A percentile compares a stretch with the other conserved stretches of the same genome.
These are phyloP conservation scores for Obba rivulosa DNA, from an alignment of 768 basidiomycete genomes.

Conservation along the genomic window DNA sequence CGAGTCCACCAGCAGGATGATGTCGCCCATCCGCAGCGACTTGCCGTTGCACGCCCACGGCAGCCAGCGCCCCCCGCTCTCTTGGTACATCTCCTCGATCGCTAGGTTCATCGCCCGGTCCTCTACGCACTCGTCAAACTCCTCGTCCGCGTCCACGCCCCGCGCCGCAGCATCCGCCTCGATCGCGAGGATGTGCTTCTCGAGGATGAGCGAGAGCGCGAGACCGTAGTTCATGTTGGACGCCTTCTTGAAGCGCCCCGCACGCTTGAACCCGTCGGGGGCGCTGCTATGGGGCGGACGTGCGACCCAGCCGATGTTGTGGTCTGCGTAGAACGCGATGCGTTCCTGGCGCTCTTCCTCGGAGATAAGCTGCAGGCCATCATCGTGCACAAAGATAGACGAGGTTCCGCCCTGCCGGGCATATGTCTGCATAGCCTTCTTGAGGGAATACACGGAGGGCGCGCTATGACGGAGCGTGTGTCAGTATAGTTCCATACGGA, in stretches of 20 bases:
- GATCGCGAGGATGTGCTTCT: constrained; percentile 43
- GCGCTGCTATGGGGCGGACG: constrained; percentile 63
- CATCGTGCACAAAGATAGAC: constrained; percentile 76
- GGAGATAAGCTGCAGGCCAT: constrained; percentile 67
- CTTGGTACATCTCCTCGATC: constrained; percentile 64
- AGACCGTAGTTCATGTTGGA: constrained; percentile 86
- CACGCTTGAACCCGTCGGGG: constrained; percentile 69
- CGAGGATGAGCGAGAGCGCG: constrained; percentile 60
- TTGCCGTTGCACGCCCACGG: constrained; percentile 78
- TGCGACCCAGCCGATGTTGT: constrained; percentile 81
- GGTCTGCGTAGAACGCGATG: constrained; percentile 67
- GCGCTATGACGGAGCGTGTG: constrained; percentile 34
- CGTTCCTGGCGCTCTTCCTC: constrained; percentile 61
- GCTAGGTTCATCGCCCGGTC: constrained; percentile 70
- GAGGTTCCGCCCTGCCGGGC: constrained; percentile 86
- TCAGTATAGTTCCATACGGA: constrained; percentile 1
- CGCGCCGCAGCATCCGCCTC: constrained; percentile 35
- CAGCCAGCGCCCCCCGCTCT: constrained; percentile 52
- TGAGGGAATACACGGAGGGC: constrained; percentile 71
- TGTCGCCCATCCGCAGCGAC: constrained; percentile 69
- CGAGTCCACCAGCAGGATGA: constrained; percentile 80
- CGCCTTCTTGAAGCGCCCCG: constrained; percentile 91
- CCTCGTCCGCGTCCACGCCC: constrained; percentile 34
- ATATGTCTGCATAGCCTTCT: constrained; percentile 88
- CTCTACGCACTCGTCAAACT: constrained; percentile 51